These are phyloP conservation scores for Plectosphaerella sp. DNA, from an alignment of 2,329 filamentous ascomycete species.

Conservation along the genomic window DNA sequence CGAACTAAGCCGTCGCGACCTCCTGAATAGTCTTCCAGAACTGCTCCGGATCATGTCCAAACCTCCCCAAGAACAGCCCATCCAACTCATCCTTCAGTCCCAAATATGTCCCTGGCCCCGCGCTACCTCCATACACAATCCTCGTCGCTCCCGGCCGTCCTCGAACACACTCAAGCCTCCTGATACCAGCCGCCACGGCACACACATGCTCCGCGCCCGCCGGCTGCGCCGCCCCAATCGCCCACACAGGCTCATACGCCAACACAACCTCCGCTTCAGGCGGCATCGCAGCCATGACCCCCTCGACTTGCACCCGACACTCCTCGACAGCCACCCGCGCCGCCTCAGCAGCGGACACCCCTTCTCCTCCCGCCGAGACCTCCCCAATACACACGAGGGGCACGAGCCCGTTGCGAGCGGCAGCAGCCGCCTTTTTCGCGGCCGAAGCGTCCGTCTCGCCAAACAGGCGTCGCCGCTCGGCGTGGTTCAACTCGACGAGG, in stretches of 20 bases:
- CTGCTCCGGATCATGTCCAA: slow-evolving; percentile 71
- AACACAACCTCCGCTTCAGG: slow-evolving; percentile 65
- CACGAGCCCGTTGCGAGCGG: slow-evolving; percentile 63
- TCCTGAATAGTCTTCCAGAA: slow-evolving; percentile 70
- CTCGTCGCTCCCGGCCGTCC: slow-evolving; percentile 54
- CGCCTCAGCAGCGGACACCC: slow-evolving; percentile 43
- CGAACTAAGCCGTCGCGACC: slow-evolving; percentile 38
- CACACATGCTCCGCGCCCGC: slow-evolving; percentile 70
- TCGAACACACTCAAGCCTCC: slow-evolving; percentile 45
- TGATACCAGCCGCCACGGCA: slow-evolving; percentile 61
- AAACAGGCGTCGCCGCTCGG: slow-evolving; percentile 69
- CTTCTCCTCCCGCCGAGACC: slow-evolving; percentile 45
- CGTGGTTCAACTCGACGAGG: slow-evolving; percentile 77
- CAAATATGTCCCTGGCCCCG: slow-evolving; percentile 71
- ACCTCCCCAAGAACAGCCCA: slow-evolving; percentile 76
- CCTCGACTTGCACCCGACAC: slow-evolving; percentile 60
- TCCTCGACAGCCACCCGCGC: slow-evolving; percentile 33
- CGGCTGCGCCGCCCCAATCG: slow-evolving; percentile 71
- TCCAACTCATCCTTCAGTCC: slow-evolving; percentile 67
- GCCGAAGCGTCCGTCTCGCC: slow-evolving; percentile 68
- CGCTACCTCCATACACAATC: slow-evolving; percentile 79
- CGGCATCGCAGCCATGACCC: slow-evolving; percentile 58
- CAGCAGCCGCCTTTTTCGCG: slow-evolving; percentile 65
- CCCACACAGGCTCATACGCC: slow-evolving; percentile 88
- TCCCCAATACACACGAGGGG: slow-evolving; percentile 82